phyloP scores from a whole-genome alignment of 2,329 filamentous ascomycete species.

The Exutisphaerella laricina region DNA sequence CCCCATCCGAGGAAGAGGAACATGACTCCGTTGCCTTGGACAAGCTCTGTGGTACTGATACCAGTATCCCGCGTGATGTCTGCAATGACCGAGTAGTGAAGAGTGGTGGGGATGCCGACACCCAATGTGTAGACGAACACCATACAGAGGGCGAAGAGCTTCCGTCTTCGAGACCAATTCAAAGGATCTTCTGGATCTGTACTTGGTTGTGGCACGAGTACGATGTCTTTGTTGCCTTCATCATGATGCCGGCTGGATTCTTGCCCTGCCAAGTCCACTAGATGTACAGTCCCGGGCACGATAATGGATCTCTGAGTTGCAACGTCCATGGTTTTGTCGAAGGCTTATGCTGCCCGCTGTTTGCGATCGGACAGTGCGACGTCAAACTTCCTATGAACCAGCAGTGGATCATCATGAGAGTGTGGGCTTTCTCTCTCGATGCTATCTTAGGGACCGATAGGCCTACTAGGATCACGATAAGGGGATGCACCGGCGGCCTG shows the following conservation, averaged over 20 bases:
- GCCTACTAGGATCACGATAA: background rate
- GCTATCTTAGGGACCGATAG: background rate
- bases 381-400: background rate
- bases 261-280: constrained; percentile 12
- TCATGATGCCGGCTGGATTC: constrained; percentile 5
- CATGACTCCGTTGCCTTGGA: constrained; percentile 29
- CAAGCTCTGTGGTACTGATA: constrained; percentile 20
- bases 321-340: too few species aligned
- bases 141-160: constrained; percentile 17
- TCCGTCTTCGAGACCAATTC: constrained; percentile 20
- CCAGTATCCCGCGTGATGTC: constrained; percentile 27
- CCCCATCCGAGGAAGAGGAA: constrained; percentile 44
- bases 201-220: constrained; percentile 22
- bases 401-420: background rate
- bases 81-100: constrained; percentile 34
- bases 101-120: constrained; percentile 31
- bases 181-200: constrained; percentile 23
- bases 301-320: background rate
- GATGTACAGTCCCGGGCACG: constrained; percentile 20
- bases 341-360: too few species aligned
- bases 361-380: background rate
- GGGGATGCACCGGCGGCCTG: too few species aligned
- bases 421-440: too few species aligned
- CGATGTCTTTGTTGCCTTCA: constrained; percentile 10
- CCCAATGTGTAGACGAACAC: constrained; percentile 30